Conservation (phyloP, 352 stramenopile species). For the Globisporangium emineosum region DNA sequence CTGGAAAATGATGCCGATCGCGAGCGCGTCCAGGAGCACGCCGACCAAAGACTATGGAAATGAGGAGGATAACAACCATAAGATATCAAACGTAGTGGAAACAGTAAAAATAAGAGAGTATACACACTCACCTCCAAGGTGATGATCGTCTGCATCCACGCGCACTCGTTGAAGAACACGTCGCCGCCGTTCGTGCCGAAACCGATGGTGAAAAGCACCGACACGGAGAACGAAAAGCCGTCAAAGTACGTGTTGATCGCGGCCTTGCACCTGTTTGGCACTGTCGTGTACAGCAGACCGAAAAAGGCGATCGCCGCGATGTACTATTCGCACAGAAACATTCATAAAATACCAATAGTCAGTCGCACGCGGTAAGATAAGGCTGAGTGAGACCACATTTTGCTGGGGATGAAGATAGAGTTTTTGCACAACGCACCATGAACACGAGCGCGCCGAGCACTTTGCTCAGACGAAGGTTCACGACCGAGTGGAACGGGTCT, state of each 20-base stretch:
- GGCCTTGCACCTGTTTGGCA: conserved; percentile 61
- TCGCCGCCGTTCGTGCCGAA: conserved; percentile 77
- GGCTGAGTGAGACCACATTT: neutral
- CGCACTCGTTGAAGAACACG: conserved; percentile 91
- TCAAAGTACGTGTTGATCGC: conserved; percentile 67
- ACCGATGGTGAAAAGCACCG: conserved; percentile 76
- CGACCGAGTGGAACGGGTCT: conserved; percentile 79
- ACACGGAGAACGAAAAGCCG: conserved; percentile 80
- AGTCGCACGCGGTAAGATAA: neutral
- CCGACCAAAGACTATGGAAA: conserved; percentile 80
- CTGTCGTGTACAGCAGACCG: conserved; percentile 69
- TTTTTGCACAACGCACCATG: conserved; percentile 25
- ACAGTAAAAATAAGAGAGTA: too few relatives aligned
- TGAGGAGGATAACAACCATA: neutral
- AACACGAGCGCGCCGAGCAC: conserved; percentile 41
- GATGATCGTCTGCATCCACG: conserved; percentile 91
- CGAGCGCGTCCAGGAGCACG: conserved; percentile 91
- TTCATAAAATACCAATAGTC: conserved; percentile 2
- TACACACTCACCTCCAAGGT: conserved; percentile 33
- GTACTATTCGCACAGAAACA: conserved; percentile 38
- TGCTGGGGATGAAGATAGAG: neutral
- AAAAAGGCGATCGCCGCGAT: conserved; percentile 64
- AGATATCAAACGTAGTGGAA: neutral
- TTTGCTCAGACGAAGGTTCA: conserved; percentile 83
- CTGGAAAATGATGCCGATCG: conserved; percentile 95